Evolutionary conservation across 169 alveolate species (phyloP).

Genomic region (Miamiensis avidus): DNA sequence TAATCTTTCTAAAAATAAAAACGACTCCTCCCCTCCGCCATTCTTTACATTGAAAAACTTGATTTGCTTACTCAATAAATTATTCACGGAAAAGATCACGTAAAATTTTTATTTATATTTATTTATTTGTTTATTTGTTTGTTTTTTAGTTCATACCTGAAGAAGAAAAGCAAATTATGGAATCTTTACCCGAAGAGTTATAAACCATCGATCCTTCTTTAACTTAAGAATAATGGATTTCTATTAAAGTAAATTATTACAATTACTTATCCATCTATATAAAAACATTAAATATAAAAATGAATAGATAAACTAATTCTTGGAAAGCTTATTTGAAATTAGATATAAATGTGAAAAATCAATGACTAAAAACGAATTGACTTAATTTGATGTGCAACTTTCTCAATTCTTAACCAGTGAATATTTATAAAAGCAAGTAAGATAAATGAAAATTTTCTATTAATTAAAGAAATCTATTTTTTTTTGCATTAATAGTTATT

Average conservation of each 20-base stretch:
- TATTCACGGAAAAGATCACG: slow-evolving; percentile 18
- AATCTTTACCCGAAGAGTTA: neutral
- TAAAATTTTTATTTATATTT: neutral
- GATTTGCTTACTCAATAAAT: slow-evolving; percentile 10
- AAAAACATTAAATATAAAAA: too few relatives aligned
- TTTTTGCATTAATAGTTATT: too few relatives aligned
- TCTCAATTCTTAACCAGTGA: neutral
- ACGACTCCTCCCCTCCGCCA: neutral
- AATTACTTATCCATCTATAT: too few relatives aligned
- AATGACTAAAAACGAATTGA: neutral
- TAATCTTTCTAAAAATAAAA: neutral
- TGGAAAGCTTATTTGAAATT: neutral
- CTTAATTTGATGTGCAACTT: neutral
- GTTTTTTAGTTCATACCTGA: neutral
- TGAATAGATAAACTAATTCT: neutral
- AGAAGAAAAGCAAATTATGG: neutral
- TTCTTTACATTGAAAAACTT: slow-evolving; percentile 23
- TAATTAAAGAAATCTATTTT: neutral
- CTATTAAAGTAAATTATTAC: too few relatives aligned
- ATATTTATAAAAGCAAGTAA: neutral
- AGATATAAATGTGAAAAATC: neutral
- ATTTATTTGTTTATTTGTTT: too few relatives aligned
- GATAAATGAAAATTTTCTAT: neutral
- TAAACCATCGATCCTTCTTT: neutral
- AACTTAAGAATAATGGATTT: too few relatives aligned